phyloP scores from a whole-genome alignment of 768 basidiomycete species.

The Rhizopogon vesiculosus region DNA sequence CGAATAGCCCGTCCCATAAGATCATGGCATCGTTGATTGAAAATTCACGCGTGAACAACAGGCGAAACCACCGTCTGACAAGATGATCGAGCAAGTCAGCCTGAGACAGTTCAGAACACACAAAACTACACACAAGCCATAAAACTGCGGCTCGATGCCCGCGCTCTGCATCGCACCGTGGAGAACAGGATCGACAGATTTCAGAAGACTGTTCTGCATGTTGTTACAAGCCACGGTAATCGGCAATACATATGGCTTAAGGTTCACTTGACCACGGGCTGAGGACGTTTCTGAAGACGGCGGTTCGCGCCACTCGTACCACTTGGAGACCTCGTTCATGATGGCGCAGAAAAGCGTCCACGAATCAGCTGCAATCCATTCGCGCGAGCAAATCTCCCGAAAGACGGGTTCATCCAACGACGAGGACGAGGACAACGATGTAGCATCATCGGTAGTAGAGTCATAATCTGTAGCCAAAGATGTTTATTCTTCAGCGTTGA shows the following conservation, averaged over 20 bases:
- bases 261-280: slow-evolving; percentile 35
- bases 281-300: slow-evolving; percentile 17
- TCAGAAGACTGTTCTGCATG: slow-evolving; percentile 71
- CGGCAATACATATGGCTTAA: slow-evolving; percentile 72
- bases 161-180: slow-evolving; percentile 70
- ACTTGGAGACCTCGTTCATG: slow-evolving; percentile 76
- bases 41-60: slow-evolving; percentile 93
- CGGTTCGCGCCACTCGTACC: slow-evolving; percentile 71
- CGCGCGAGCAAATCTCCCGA: slow-evolving; percentile 57
- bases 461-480: slow-evolving; percentile 62
- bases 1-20: slow-evolving; percentile 96
- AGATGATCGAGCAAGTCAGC: slow-evolving; percentile 7
- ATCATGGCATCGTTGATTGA: slow-evolving; percentile 73
- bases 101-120: not conserved
- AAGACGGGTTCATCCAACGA: slow-evolving; percentile 33
- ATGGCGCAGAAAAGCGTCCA: slow-evolving; percentile 77
- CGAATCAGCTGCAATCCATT: slow-evolving; percentile 81
- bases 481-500: slow-evolving; percentile 22
- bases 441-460: slow-evolving; percentile 44
- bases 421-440: slow-evolving; percentile 20
- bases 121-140: slow-evolving; percentile 72
- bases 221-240: slow-evolving; percentile 80
- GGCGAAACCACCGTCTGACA: slow-evolving; percentile 83
- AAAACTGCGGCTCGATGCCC: slow-evolving; percentile 94
- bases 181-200: slow-evolving; percentile 74